Evolutionary conservation across 2,329 filamentous ascomycete species (phyloP), one percentile per base, ranked within the genome.

Genomic region (Penicillium sp.): DNA sequence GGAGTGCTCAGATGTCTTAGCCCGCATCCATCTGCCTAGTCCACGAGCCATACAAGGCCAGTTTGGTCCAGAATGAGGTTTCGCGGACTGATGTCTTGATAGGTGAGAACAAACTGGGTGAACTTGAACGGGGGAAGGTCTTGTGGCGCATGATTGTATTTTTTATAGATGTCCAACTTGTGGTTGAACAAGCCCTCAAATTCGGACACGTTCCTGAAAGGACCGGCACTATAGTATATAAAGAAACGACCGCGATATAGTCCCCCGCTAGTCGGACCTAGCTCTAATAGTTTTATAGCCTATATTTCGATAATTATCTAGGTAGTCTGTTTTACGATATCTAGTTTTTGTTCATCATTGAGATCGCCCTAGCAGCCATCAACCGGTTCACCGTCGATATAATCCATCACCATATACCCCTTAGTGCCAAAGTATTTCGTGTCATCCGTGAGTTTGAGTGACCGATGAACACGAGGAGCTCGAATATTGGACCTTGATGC

Each of bases 341-440:
- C 29, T 1, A 11, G 12, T 32, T 41, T 11, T 25, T 25, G 8
- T 5, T 32, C 27, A 32, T n/a, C 5, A n/a, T 12, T 13, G 9
- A 41, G 27, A 26, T 5, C 8, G 28, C 43, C 47, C 60, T 58
- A 64, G 48, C 57, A 56, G 43, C 53, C 40, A 44, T 57, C 61
- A 26, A 64, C 56, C 6, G 56, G 49, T 46, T 56, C 25, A 5
- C 62, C 60, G 32, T 53, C 28, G 43, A 65, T 55, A 45, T 58
- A 63, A 55, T 62, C 62, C 59, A 65, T 63, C 25, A 63, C 51
- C 43, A 62, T 52, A 39, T 62, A 63, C 11, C 61, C 57, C 24
- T 13, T 47, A 4, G 47, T 59, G n/a, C 53, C 57, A 46, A 57
- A 62, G 27, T 57, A 58, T 25, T 53, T 40, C 5, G 50, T 57